Evolutionary conservation across 371 early-diverging fungal species (phyloP), one percentile per base, ranked within the genome.

Genomic region (Mortierella sp.): DNA sequence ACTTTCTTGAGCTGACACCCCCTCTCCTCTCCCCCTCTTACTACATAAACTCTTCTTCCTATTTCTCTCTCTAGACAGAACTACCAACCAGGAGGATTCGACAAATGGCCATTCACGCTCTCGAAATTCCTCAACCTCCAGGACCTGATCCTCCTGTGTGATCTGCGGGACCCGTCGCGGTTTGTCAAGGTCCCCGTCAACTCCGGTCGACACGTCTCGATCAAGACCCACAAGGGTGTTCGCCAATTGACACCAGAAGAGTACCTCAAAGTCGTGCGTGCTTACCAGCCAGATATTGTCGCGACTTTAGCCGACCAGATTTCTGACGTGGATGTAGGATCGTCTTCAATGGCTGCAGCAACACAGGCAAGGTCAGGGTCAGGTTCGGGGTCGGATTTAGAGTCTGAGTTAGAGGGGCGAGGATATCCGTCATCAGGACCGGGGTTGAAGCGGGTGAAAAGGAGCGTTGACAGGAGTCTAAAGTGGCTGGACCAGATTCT

Each of bases 161-260:
- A 95, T 74, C 75, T 92, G 24, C 90, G 92, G 13, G 95, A 95
- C 77, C 89, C 94, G 3, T 73, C 79, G 2, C 70, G 70, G 8
- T 58, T 86, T 19, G 67, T 68, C 16, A 88, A 90, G 10, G 76
- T 87, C 10, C 83, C 91, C 8, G 82, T 86, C 81, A 90, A 92
- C 44, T 88, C 92, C 31, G 93, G 93, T 52, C 91, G 91, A 70
- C 88, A 87, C 73, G 88, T 95, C 66, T 90, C 91, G 6, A 90
- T 94, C 19, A 88, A 89, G 64, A 91, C 94, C 1, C 89, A 88
- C 50, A 93, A 92, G 41, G 95, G 95, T 41, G 87, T 92, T 0
- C 89, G 92, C 53, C 88, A 88, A 66, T 72, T 93, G 40, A 90
- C 92, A 0, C 75, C 89, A 7, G 91, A 88, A 34, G 68, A 89